Conservation (phyloP, 768 basidiomycete species). For the Chalciporus sphaerocephalus region DNA sequence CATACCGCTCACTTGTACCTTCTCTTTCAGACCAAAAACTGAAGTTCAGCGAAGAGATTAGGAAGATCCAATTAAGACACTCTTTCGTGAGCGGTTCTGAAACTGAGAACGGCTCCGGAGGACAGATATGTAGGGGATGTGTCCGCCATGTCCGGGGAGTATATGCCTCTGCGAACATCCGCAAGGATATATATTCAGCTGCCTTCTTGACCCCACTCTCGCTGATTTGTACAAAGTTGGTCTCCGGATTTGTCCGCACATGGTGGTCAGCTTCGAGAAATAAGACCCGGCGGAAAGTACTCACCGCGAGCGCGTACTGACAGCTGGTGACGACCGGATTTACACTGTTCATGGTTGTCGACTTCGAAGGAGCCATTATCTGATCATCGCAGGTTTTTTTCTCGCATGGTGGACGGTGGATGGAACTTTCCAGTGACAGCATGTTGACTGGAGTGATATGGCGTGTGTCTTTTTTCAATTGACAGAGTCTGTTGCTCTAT, state of each 20-base stretch:
- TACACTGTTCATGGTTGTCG: constrained; percentile 1
- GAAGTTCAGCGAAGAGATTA: constrained; percentile 82
- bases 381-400: background rate
- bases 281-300: constrained; percentile 8
- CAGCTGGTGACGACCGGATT: constrained; percentile 63
- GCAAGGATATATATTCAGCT: constrained; percentile 61
- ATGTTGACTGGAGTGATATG: constrained; percentile 3
- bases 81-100: constrained; percentile 50
- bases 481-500: background rate
- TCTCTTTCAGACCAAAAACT: constrained; percentile 83
- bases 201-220: constrained; percentile 58
- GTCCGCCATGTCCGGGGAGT: constrained; percentile 79
- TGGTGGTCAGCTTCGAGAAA: background rate
- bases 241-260: constrained; percentile 40
- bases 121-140: constrained; percentile 61
- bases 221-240: constrained; percentile 56
- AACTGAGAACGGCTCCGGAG: constrained; percentile 57
- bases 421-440: constrained; percentile 15
- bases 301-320: constrained; percentile 54
- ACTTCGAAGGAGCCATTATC: background rate
- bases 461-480: constrained; percentile 3
- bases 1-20: constrained; percentile 57
- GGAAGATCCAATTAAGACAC: constrained; percentile 82
- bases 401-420: background rate
- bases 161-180: constrained; percentile 60